Conservation (phyloP, 2,329 filamentous ascomycete species). For the Raffaelea arxii region DNA sequence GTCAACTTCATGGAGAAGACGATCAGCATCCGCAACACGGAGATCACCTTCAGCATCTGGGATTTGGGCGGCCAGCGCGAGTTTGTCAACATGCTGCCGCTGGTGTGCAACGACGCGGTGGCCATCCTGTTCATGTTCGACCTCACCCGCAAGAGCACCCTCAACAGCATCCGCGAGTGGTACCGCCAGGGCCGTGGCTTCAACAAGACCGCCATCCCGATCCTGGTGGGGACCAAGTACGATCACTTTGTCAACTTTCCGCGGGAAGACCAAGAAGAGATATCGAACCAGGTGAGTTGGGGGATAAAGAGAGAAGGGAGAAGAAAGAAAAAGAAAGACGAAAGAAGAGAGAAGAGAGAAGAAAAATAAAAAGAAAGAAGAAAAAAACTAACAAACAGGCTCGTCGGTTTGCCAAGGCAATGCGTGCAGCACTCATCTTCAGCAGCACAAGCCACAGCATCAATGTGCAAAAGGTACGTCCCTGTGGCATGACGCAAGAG, state of each 20-base stretch:
- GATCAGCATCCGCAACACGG: constrained; percentile 96
- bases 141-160: constrained; percentile 89
- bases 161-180: constrained; percentile 99
- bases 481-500: background rate
- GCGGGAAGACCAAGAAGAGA: constrained; percentile 94
- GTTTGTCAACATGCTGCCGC: constrained; percentile 98
- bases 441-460: constrained; percentile 99
- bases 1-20: constrained; percentile 99
- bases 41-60: constrained; percentile 99
- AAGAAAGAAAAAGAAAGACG: background rate
- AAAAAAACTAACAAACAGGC: constrained; percentile 44
- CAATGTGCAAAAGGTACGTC: constrained; percentile 86
- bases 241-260: constrained; percentile 99
- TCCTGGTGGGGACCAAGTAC: constrained; percentile 95
- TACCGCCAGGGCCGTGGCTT: constrained; percentile 95
- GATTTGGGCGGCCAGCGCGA: constrained; percentile 95
- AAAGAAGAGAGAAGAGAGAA: background rate
- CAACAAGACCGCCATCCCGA: constrained; percentile 99
- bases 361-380: background rate
- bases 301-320: background rate
- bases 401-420: constrained; percentile 91
- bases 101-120: constrained; percentile 98
- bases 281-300: constrained; percentile 71
- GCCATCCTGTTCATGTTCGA: constrained; percentile 99
- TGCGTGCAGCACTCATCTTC: constrained; percentile 96